Percentiles rank a stretch among this genome's conserved stretches.
These are phyloP conservation scores for Linum trigynum DNA, from an alignment of 345 rosid species.

Conservation along the genomic window DNA sequence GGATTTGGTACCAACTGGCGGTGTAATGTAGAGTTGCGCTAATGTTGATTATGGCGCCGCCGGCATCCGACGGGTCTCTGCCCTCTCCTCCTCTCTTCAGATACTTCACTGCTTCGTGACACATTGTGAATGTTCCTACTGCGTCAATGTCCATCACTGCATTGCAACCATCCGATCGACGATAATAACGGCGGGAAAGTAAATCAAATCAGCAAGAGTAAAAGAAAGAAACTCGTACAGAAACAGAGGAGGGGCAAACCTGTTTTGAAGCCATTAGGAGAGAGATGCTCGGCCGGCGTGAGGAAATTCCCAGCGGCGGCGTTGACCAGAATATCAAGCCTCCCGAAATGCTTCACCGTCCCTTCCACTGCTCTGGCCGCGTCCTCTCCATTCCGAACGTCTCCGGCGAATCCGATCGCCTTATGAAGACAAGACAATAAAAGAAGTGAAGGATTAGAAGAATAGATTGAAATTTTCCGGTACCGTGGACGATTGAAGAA, in stretches of 20 bases:
- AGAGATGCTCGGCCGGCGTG: slow-evolving; percentile 36
- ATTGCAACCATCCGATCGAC: no score
- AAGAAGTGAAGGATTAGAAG: no score
- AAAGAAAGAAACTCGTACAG: no score
- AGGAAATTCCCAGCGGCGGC: slow-evolving; percentile 58
- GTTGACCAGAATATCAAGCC: slow-evolving; percentile 50
- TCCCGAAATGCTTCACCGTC: slow-evolving; percentile 31
- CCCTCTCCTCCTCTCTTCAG: slow-evolving; percentile 31
- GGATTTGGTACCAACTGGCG: slow-evolving; percentile 43
- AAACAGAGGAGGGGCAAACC: slow-evolving; percentile 11
- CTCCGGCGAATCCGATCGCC: slow-evolving; percentile 43
- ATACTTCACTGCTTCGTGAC: slow-evolving; percentile 41
- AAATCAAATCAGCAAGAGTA: no score
- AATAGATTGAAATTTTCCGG: neutral
- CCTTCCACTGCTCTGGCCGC: slow-evolving; percentile 30
- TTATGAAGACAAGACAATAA: neutral
- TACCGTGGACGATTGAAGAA: neutral
- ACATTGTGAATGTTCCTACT: slow-evolving; percentile 46
- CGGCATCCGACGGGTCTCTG: slow-evolving; percentile 17
- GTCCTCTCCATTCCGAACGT: slow-evolving; percentile 41
- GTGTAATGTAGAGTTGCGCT: slow-evolving; percentile 42
- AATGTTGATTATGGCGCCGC: slow-evolving; percentile 35
- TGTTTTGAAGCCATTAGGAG: slow-evolving; percentile 43
- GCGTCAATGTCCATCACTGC: slow-evolving; percentile 45
- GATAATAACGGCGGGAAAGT: neutral